Base-by-base conservation (phyloP, 352 stramenopile species). In the Phytophthora hibernalis region DNA sequence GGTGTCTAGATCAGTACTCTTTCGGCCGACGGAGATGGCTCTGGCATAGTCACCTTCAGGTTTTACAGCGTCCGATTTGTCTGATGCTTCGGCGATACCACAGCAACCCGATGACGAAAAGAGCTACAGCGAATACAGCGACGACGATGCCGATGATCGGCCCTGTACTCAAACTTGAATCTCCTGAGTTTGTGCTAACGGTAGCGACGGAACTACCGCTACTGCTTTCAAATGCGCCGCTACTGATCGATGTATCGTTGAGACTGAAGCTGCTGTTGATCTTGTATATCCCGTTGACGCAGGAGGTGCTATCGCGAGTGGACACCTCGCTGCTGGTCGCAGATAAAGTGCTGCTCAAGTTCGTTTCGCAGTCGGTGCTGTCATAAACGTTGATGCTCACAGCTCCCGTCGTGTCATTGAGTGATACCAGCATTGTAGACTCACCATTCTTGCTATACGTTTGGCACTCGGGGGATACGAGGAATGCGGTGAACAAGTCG, bases 121-220 rank as follows among this genome's bases (percentile, higher is more conserved):
- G 18, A 31, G 54, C 2, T 21, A 58, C 35, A 1, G 43, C 33
- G 28, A 66, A 2, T 7, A 54, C 44, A 24, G 20, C 52, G 2
- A 61, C 26, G 5, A 54, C n/a, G 28, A 70, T 70, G 18, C 61
- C 61, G 2, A 38, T 21, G 20, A 70, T 65, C 16, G 48, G 24
- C 12, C 61, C 61, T 1, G 18, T 40, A 5, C 47, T 33, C 10
- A 56, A 33, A 24, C 56, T 42, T 18, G 35, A 42, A 13, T 42
- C 35, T 42, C 20, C 12, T 4, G 35, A 42, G 2, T 42, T 18
- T 13, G 35, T 18, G 31, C 11, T 8, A 3, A 37, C 31, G 11
- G 31, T 37, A 42, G 35, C 15, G 35, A 42, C 35, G 4, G 35
- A 9, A 6, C 12, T 42, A 13, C 12, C 5, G 20, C 35, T 42